Base-by-base conservation (phyloP, 208 protist species). In the Crithidia bombi region DNA sequence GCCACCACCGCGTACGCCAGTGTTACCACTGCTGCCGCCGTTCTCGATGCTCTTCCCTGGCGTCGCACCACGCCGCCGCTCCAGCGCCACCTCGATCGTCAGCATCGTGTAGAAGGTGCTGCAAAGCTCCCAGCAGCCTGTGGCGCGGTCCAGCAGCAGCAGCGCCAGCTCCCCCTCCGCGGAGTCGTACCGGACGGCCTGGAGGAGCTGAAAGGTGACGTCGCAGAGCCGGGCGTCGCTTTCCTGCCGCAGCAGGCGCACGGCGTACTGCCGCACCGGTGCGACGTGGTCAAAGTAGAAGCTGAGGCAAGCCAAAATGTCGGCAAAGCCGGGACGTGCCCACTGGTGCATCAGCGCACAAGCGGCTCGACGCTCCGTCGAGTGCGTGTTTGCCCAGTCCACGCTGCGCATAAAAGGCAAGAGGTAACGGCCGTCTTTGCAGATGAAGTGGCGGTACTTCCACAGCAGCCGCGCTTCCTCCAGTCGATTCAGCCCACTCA, bases 401-500 rank as follows among this genome's bases (percentile, higher is more conserved):
- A 99, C 93, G 64, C 85, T 94, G 44, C 83, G 79, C 65, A 98
- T 77, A 58, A 99, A 99, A 10, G 90, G 93, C 1, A 97, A 78
- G 30, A 98, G 88, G 36, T 90, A 91, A 26, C 85, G 79, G 1
- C 88, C 76, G 52, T 97, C 86, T 17, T 81, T 74, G 19, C 72
- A 55, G 38, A 98, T 79, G 69, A 91, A 98, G 63, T 88, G 83
- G 32, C 93, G 81, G 74, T 94, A 98, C 64, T 90, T 94, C 95
- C 96, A 99, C 56, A 99, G 75, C 56, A 99, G 78, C 35, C 83
- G 70, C 57, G 80, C 85, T 19, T 99, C 95, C 59, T 98, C 93
- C n/a, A 84, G 66, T 19, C 80, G 67, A n/a, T 57, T 57, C 32
- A 57, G 23, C 28, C 88, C 64, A 26, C 59, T 50, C 23, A 9